Percentiles rank a stretch among this genome's conserved stretches.
Conservation (phyloP, 352 stramenopile species). For the Phytophthora quininea region DNA sequence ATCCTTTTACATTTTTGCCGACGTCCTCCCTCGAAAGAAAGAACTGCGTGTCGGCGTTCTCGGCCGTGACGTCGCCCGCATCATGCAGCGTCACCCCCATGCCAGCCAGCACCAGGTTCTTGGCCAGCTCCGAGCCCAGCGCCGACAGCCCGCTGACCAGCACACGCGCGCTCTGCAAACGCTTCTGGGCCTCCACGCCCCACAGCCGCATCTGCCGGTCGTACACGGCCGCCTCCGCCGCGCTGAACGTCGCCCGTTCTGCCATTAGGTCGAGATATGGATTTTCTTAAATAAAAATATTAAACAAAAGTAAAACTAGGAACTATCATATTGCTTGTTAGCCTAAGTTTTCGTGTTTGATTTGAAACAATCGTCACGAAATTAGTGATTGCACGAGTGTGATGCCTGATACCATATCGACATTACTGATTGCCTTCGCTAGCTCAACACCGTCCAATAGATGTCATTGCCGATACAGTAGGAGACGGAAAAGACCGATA, state of each 20-base stretch:
- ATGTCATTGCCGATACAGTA: no score
- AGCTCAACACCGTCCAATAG: no score
- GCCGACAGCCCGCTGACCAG: constrained; percentile 88
- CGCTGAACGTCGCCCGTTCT: constrained; percentile 57
- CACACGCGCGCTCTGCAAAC: constrained; percentile 89
- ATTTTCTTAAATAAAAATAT: no score
- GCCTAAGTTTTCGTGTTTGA: no score
- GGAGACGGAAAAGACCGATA: no score
- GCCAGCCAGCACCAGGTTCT: constrained; percentile 97
- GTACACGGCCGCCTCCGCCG: constrained; percentile 94
- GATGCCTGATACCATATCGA: no score
- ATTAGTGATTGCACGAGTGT: no score
- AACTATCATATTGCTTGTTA: no score
- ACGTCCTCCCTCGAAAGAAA: constrained; percentile 80
- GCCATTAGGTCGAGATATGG: not conserved
- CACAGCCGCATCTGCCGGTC: constrained; percentile 99
- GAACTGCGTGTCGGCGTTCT: constrained; percentile 80
- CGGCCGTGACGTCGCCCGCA: constrained; percentile 47
- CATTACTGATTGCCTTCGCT: no score
- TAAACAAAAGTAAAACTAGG: no score
- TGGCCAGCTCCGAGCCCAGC: constrained; percentile 93
- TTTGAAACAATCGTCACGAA: no score
- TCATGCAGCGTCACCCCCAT: constrained; percentile 95
- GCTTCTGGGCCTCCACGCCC: constrained; percentile 96
- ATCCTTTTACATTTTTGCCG: constrained; percentile 57